Evolutionary conservation across 2,329 filamentous ascomycete genomes (phyloP), one percentile per base, ranked within the genome.

Genomic region (Didymella segeticola): DNA sequence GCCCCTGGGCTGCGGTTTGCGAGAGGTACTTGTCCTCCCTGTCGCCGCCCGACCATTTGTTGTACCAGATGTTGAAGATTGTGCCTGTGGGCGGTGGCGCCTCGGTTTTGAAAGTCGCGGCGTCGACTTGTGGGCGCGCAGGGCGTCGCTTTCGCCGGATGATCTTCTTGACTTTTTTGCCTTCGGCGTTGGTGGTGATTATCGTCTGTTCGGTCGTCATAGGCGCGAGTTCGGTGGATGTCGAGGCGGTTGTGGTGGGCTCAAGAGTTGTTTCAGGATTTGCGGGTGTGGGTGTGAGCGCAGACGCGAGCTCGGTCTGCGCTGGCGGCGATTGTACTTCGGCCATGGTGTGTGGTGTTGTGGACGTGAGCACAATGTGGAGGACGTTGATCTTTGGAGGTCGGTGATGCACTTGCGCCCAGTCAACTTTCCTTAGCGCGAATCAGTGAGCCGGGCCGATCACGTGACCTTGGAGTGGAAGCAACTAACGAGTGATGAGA

Each of bases 21-120:
- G 89, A 91, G 4, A 92, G 83, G 69, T 93, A 92, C 66, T 93
- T 91, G 79, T 96, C 92, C 71, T 98, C 93, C 56, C 92, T 86
- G 76, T 99, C 95, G 69, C 95, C 95, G 62, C 95, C 95, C 1
- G 88, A 89, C 93, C 93, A 98, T 77, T 97, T 98, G 80, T 96
- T 97, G 79, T 97, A 96, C 93, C 93, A 97, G 69, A 96, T 96
- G 77, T 99, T 99, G 83, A 95, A 99, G 53, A 93, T 91, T 0
- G 91, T 96, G 47, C 95, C 95, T 0, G 93, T 98, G 69, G 98
- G 93, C 1, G 91, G 90, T 14, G 93, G 91, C 4, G 90, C 89
- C 66, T 96, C 91, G 27, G 88, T 88, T 66, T 89, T 90, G 77
- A 96, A 84, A 36, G 88, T 88, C 33, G 89, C 86, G 1, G 92